Evolutionary conservation across 805 yeast genomes (phyloP).

Genomic region (Ogataea pilisensis): DNA sequence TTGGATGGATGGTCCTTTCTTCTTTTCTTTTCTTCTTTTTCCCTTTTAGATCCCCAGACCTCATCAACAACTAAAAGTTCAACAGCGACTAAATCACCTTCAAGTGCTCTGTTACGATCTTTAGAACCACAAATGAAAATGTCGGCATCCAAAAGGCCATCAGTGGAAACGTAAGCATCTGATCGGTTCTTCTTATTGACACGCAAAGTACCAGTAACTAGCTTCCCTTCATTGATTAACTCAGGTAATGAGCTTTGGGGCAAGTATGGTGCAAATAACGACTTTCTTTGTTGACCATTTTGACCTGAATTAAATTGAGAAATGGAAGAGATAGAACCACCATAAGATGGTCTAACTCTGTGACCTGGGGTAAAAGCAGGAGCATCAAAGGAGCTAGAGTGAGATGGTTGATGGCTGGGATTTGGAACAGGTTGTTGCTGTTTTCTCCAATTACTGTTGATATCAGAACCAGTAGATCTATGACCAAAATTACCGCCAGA

Average conservation of each 20-base stretch:
- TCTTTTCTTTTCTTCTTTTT: constrained; percentile 95
- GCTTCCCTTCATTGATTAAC: constrained; percentile 79
- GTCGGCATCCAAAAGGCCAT: constrained; percentile 92
- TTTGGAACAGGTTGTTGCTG: constrained; percentile 39
- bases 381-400: constrained; percentile 19
- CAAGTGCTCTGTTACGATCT: constrained; percentile 95
- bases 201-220: constrained; percentile 88
- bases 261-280: constrained; percentile 91
- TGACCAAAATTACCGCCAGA: constrained; percentile 39
- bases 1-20: constrained; percentile 42
- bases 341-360: constrained; percentile 68
- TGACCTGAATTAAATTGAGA: constrained; percentile 32
- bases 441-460: constrained; percentile 63
- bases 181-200: constrained; percentile 96
- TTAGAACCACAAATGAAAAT: constrained; percentile 97
- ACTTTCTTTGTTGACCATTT: constrained; percentile 52
- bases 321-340: constrained; percentile 55
- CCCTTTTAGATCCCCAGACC: constrained; percentile 95
- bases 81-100: constrained; percentile 94
- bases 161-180: constrained; percentile 98
- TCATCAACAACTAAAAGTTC: constrained; percentile 94
- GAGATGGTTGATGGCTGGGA: constrained; percentile 9
- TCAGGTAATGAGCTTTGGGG: constrained; percentile 93
- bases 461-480: constrained; percentile 39
- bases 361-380: constrained; percentile 70